Conservation (phyloP, 441 rosid species). For the Manihot esculenta region DNA sequence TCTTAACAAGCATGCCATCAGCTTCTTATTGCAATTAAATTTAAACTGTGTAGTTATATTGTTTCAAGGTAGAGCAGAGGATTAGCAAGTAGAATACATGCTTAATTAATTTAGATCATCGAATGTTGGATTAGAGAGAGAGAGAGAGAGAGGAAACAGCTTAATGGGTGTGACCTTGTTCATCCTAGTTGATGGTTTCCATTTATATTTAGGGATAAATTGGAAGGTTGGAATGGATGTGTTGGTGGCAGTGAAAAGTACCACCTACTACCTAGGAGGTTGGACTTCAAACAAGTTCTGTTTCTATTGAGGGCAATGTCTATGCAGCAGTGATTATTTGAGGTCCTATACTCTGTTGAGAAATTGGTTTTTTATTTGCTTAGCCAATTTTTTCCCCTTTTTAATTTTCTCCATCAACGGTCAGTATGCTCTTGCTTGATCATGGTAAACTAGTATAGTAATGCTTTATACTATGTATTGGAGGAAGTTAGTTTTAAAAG, state of each 20-base stretch:
- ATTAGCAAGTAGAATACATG: neutral
- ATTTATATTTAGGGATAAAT: neutral
- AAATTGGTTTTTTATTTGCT: neutral
- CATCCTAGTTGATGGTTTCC: neutral
- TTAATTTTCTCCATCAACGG: neutral
- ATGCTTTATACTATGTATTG: neutral
- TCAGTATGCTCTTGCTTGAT: neutral
- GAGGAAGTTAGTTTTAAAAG: too few species aligned
- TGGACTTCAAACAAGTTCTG: neutral
- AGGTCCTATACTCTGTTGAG: neutral
- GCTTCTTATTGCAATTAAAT: neutral
- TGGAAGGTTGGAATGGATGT: neutral
- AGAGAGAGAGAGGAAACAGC: neutral
- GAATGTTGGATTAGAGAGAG: neutral
- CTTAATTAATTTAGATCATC: neutral
- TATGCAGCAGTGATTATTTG: neutral
- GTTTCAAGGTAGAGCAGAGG: neutral
- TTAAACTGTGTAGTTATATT: neutral
- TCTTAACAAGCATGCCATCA: conserved; percentile 8
- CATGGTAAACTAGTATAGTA: neutral
- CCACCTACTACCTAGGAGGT: neutral
- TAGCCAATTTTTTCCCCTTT: neutral
- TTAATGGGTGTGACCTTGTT: neutral
- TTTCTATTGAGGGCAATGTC: neutral
- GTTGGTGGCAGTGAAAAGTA: neutral